Evolutionary conservation across 441 rosid genomes (phyloP).

Genomic region (Melianthus villosus): DNA sequence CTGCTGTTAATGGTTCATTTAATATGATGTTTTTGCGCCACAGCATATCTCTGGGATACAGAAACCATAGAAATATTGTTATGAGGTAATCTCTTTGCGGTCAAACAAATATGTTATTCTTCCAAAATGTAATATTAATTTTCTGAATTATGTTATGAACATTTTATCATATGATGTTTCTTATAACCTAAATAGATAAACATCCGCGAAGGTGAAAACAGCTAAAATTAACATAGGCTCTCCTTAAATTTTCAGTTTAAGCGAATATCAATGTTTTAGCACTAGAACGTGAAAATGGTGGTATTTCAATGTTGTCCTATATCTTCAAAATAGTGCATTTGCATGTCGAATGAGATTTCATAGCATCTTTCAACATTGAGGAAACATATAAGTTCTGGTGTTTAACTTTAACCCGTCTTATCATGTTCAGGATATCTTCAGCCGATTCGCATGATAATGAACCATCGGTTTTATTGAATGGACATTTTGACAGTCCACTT

Average conservation of each 20-base stretch:
- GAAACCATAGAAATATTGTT: conserved; percentile 75
- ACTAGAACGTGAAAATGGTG: too few relatives aligned
- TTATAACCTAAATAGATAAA: too few relatives aligned
- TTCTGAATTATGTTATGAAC: neutral
- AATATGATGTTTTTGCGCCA: conserved; percentile 80
- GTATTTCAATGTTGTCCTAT: too few relatives aligned
- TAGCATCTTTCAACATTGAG: conserved; percentile 1
- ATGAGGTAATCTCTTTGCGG: conserved; percentile 41
- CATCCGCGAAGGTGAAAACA: too few relatives aligned
- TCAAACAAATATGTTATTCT: neutral
- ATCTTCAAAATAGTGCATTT: too few relatives aligned
- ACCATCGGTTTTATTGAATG: conserved; percentile 78
- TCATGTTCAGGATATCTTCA: conserved; percentile 59
- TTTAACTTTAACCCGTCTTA: conserved; percentile 4
- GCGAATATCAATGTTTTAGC: too few relatives aligned
- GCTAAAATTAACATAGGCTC: too few relatives aligned
- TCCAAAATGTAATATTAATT: neutral
- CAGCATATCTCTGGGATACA: conserved; percentile 69
- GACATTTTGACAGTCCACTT: conserved; percentile 83
- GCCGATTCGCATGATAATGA: conserved; percentile 40
- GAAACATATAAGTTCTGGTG: neutral
- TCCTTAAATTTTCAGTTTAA: too few relatives aligned
- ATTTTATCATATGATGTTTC: too few relatives aligned
- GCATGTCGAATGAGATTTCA: too few relatives aligned
- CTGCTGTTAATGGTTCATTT: conserved; percentile 68